phyloP scores from a whole-genome alignment of 108 stramenopile genomes.

The Discostella stelligeroides region DNA sequence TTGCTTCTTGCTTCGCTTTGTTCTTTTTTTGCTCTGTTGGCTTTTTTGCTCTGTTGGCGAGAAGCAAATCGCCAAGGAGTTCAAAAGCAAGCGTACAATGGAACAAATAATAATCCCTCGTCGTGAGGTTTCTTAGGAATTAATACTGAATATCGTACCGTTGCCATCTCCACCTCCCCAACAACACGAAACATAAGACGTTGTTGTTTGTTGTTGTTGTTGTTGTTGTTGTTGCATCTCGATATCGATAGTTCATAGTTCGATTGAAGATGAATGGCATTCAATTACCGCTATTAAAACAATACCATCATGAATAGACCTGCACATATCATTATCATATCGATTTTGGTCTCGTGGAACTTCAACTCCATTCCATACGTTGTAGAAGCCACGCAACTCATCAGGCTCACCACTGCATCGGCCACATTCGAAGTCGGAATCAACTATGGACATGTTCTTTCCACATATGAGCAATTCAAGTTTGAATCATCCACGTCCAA shows the following conservation, averaged over 20 bases:
- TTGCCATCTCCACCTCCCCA: background rate
- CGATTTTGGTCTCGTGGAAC: slow-evolving; percentile 12
- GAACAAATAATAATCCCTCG: too few species aligned
- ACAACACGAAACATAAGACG: background rate
- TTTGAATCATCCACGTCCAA: slow-evolving; percentile 41
- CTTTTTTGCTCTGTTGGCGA: too few species aligned
- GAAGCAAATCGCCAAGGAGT: too few species aligned
- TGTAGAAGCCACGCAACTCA: slow-evolving; percentile 18
- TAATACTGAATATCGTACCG: too few species aligned
- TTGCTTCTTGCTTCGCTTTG: too few species aligned
- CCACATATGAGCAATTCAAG: slow-evolving; percentile 26
- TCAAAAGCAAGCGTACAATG: too few species aligned
- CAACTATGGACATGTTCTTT: slow-evolving; percentile 2
- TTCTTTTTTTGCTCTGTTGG: too few species aligned
- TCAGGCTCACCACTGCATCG: slow-evolving; percentile 21
- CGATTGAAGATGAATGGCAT: background rate
- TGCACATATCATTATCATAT: slow-evolving; percentile 1
- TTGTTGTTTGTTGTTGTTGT: too few species aligned
- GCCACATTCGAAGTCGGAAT: slow-evolving; percentile 15
- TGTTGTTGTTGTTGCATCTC: too few species aligned
- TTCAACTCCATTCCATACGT: slow-evolving; percentile 1
- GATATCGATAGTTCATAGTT: background rate
- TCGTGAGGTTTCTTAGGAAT: too few species aligned
- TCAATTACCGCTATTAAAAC: background rate
- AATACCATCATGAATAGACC: slow-evolving; percentile 8